A percentile compares a stretch with the other conserved stretches of the same genome.
These are phyloP conservation scores for Paraglomus occultum DNA, from an alignment of 192 early-diverging fungal genomes.

Conservation along the genomic window DNA sequence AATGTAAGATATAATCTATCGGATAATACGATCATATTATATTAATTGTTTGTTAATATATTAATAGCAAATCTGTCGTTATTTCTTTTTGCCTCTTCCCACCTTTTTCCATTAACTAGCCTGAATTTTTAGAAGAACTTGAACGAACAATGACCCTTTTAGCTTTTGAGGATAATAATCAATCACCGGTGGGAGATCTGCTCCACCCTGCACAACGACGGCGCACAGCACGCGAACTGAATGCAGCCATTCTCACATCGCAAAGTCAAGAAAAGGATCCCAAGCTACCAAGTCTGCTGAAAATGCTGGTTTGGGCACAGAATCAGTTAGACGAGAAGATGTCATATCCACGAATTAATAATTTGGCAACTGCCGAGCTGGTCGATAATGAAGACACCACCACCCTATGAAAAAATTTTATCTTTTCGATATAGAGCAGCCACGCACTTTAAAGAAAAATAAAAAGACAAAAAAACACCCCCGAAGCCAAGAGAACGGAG, in stretches of 20 bases:
- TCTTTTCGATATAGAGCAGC: too few species aligned
- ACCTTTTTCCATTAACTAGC: constrained; percentile 39
- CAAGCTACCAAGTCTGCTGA: constrained; percentile 85
- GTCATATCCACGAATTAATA: constrained; percentile 82
- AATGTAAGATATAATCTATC: constrained; percentile 51
- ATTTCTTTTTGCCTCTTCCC: too few species aligned
- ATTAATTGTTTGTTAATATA: background rate
- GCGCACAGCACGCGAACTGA: constrained; percentile 91
- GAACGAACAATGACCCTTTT: constrained; percentile 96
- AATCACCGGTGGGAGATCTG: constrained; percentile 82
- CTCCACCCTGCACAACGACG: constrained; percentile 88
- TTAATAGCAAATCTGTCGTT: constrained; percentile 2
- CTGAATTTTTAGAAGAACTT: constrained; percentile 92
- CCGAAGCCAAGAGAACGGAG: too few species aligned
- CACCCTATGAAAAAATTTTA: background rate
- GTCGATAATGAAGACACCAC: constrained; percentile 32
- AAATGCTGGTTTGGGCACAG: constrained; percentile 94
- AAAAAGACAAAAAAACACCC: too few species aligned
- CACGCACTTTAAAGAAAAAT: too few species aligned
- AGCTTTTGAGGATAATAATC: constrained; percentile 76
- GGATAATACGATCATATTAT: background rate
- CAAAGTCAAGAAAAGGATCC: constrained; percentile 94
- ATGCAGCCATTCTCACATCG: constrained; percentile 84
- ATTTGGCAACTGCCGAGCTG: constrained; percentile 78
- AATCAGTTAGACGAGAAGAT: constrained; percentile 84